Percentiles rank a stretch among this genome's conserved stretches.
These are phyloP conservation scores for Jamesozyma lodderae DNA, from an alignment of 805 yeast genomes.

Conservation along the genomic window DNA sequence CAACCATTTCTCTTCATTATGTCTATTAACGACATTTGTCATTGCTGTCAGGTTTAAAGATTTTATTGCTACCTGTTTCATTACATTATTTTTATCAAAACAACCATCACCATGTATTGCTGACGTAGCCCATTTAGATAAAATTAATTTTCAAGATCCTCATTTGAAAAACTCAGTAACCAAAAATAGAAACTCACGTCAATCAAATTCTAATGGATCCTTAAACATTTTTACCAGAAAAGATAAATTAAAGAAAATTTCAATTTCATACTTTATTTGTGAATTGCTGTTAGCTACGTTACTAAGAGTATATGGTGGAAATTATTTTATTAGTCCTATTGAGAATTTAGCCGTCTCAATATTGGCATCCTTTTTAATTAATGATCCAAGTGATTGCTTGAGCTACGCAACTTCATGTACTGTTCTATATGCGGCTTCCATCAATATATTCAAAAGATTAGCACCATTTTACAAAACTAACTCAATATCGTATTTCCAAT, in stretches of 20 bases:
- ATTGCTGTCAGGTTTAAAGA: conserved; percentile 21
- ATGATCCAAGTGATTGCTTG: conserved; percentile 23
- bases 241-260: neutral
- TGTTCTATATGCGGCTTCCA: conserved; percentile 19
- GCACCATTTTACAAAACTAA: conserved; percentile 3
- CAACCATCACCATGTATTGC: conserved; percentile 18
- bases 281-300: neutral
- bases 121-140: conserved; percentile 11
- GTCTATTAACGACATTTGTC: conserved; percentile 20
- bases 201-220: neutral
- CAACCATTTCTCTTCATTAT: conserved; percentile 22
- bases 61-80: conserved; percentile 23
- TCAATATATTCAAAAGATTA: conserved; percentile 11
- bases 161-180: neutral
- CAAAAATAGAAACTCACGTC: neutral
- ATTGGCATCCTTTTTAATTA: conserved; percentile 28
- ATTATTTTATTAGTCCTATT: conserved; percentile 18
- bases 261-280: neutral
- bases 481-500: too few relatives aligned
- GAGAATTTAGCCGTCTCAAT: conserved; percentile 25
- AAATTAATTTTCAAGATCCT: neutral
- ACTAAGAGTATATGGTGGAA: conserved; percentile 7
- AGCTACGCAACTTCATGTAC: conserved; percentile 26
- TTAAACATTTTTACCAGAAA: too few relatives aligned
- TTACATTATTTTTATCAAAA: conserved; percentile 23